Conservation (phyloP, 2,329 filamentous ascomycete species). For the Raffaelea arxii region DNA sequence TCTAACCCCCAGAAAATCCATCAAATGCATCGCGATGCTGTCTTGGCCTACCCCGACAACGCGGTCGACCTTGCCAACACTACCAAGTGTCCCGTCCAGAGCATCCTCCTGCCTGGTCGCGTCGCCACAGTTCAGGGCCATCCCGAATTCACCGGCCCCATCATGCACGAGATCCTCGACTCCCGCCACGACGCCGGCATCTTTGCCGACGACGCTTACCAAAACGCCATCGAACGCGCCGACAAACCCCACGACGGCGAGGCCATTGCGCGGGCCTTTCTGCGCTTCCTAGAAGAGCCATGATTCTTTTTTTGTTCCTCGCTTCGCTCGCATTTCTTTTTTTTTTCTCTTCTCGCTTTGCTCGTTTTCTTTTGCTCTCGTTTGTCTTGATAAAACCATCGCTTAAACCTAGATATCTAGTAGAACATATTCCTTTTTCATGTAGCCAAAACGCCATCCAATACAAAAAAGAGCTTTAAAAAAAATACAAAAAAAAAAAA, state of each 20-base stretch:
- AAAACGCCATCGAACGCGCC: conserved; percentile 59
- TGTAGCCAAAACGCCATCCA: too few relatives aligned
- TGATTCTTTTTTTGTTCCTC: too few relatives aligned
- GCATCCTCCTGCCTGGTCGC: conserved; percentile 59
- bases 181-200: conserved; percentile 56
- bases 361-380: too few relatives aligned
- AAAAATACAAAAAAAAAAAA: background rate
- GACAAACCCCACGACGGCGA: conserved; percentile 67
- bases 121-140: conserved; percentile 77
- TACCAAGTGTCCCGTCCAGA: conserved; percentile 62
- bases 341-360: too few relatives aligned
- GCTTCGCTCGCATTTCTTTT: too few relatives aligned
- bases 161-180: conserved; percentile 59
- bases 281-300: conserved; percentile 62
- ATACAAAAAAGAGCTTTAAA: too few relatives aligned
- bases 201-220: conserved; percentile 58
- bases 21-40: conserved; percentile 80
- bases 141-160: conserved; percentile 68
- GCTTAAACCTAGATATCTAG: too few relatives aligned
- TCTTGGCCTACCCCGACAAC: conserved; percentile 51
- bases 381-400: too few relatives aligned
- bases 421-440: too few relatives aligned
- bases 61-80: conserved; percentile 56
- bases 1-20: conserved; percentile 48
- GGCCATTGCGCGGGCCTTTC: conserved; percentile 61